phyloP scores from a whole-genome alignment of 2,329 filamentous ascomycete genomes.

The Colletotrichum sp. region DNA sequence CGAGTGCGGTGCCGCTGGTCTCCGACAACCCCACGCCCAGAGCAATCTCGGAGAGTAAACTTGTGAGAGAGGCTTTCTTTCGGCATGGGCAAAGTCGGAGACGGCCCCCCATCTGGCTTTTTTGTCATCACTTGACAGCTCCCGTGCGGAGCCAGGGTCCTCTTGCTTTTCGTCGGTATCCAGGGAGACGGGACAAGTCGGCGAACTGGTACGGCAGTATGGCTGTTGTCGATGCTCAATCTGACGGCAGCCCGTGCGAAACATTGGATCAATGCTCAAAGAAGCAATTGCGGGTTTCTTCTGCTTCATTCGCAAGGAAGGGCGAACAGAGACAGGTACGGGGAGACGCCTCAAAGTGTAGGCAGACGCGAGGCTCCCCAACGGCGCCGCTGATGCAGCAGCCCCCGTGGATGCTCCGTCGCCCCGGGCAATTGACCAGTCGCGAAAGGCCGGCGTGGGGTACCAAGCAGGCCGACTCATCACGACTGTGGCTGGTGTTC shows the following conservation, averaged over 20 bases:
- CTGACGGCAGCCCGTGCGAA: background rate
- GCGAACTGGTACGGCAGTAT: background rate
- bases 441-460: background rate
- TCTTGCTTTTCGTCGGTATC: conserved; percentile 1
- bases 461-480: conserved; percentile 1
- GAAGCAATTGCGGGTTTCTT: background rate
- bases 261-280: background rate
- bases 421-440: conserved; percentile 10
- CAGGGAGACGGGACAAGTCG: conserved; percentile 5
- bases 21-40: background rate
- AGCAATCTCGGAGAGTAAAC: background rate
- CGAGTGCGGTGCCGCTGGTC: conserved; percentile 12
- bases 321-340: background rate
- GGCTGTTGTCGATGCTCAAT: background rate
- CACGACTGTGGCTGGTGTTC: conserved; percentile 11
- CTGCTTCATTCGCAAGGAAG: background rate
- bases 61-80: background rate
- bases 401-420: background rate
- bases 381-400: background rate
- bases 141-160: background rate
- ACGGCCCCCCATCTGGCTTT: background rate
- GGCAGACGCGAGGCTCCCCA: background rate
- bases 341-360: background rate
- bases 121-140: conserved; percentile 11
- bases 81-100: conserved; percentile 4